Evolutionary conservation across 495 filamentous ascomycete genomes (phyloP), one percentile per base, ranked within the genome.

Genomic region (Penicillium antarcticum): DNA sequence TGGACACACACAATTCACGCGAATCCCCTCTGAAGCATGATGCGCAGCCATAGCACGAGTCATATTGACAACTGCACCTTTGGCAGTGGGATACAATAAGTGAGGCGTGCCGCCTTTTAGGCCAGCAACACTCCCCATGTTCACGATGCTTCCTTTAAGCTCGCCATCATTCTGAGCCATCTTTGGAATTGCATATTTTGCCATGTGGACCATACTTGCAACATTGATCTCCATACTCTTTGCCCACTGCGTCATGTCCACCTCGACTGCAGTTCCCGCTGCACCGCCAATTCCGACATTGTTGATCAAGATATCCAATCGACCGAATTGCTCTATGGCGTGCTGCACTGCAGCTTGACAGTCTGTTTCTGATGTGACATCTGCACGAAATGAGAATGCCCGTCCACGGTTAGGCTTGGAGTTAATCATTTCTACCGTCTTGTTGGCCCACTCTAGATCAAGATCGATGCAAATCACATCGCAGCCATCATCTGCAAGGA

Each of bases 1-100:
- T 13, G 80, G 81, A 58, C 78, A 81, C 4, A 84, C 80, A 42
- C 80, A 82, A 42, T 84, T 84, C 1, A 83, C 80, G 12, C 80
- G 53, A 34, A 84, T 81, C 4, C 75, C 74, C 7, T 81, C 71
- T 3, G 41, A 31, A 0, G 69, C 79, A 66, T 83, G 80, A 53
- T 84, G 78, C 0, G 76, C 78, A 3, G 79, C 79, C 80, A 82
- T 82, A 5, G 77, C 78, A 13, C 80, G 56, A 9, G 80, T 83
- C 77, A 84, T 76, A 39, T 83, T 77, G 1, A 83, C 68, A 7
- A 83, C 69, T 0, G 81, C 81, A 0, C 81, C 82, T 53, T 86
- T 85, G 43, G 69, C 76, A 13, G 80, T 84, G 18, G 81, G 81
- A 63, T 86, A 86, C 8, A 85, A 61, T 2, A 86, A 51, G 66